phyloP scores from a whole-genome alignment of 192 early-diverging fungal genomes.

The Neocallimastix lanati region DNA sequence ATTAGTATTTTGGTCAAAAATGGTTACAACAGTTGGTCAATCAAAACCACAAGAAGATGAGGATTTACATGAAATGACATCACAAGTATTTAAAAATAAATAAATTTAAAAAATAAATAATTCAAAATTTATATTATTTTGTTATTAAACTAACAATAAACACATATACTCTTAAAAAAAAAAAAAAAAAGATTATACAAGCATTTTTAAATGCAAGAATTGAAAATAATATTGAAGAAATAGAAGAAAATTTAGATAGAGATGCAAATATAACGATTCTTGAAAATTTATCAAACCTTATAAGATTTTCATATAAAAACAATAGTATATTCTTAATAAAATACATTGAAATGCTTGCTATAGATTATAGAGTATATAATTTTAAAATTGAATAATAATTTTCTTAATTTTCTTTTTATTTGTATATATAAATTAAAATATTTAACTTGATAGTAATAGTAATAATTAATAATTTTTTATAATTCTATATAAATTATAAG shows the following conservation, averaged over 20 bases:
- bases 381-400: too few relatives aligned
- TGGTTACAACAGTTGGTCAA: conserved; percentile 19
- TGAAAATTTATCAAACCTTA: neutral
- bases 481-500: too few relatives aligned
- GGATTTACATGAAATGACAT: neutral
- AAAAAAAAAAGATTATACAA: neutral
- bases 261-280: neutral
- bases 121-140: too few relatives aligned
- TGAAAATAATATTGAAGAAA: neutral
- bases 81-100: neutral
- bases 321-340: neutral
- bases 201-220: neutral
- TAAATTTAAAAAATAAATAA: too few relatives aligned
- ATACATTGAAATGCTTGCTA: neutral
- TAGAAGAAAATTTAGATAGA: neutral
- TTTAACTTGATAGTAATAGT: too few relatives aligned
- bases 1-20: conserved; percentile 74
- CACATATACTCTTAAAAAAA: too few relatives aligned
- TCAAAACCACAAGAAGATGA: neutral
- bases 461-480: too few relatives aligned
- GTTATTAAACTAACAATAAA: too few relatives aligned
- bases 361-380: neutral
- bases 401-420: too few relatives aligned
- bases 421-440: too few relatives aligned
- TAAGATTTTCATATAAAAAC: neutral